Conservation (phyloP, 2,329 filamentous ascomycete species). For the Cordyceps pruinosa region DNA sequence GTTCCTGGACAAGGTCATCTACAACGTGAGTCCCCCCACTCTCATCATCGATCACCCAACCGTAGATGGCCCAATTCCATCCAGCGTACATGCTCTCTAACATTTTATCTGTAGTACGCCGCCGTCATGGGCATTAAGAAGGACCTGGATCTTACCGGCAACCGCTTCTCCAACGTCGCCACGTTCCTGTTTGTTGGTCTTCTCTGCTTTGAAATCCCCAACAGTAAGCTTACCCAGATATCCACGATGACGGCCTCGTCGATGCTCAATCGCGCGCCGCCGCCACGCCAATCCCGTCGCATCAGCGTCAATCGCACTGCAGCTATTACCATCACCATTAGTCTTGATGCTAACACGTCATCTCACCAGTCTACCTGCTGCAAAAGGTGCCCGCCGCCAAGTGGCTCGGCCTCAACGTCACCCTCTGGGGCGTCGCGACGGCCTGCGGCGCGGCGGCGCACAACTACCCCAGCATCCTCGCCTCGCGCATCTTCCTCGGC, state of each 20-base stretch:
- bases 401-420: conserved; percentile 45
- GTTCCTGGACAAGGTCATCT: conserved; percentile 14
- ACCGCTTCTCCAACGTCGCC: conserved; percentile 50
- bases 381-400: conserved; percentile 49
- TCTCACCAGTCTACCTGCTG: conserved; percentile 38
- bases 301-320: background rate
- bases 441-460: conserved; percentile 12
- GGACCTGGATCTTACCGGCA: conserved; percentile 44
- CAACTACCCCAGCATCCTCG: conserved; percentile 12
- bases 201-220: conserved; percentile 45
- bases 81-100: background rate
- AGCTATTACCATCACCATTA: too few species aligned
- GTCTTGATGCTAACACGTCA: background rate
- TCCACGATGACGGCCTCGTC: background rate
- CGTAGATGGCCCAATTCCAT: background rate
- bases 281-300: background rate
- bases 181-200: conserved; percentile 52
- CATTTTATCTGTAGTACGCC: conserved; percentile 38
- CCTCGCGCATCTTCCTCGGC: conserved; percentile 12
- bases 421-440: conserved; percentile 36
- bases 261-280: too few species aligned
- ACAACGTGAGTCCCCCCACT: conserved; percentile 4
- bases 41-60: background rate
- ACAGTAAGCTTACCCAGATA: conserved; percentile 29
- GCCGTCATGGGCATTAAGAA: conserved; percentile 50